phyloP scores from a whole-genome alignment of 345 rosid species.

The Populus davidiana region DNA sequence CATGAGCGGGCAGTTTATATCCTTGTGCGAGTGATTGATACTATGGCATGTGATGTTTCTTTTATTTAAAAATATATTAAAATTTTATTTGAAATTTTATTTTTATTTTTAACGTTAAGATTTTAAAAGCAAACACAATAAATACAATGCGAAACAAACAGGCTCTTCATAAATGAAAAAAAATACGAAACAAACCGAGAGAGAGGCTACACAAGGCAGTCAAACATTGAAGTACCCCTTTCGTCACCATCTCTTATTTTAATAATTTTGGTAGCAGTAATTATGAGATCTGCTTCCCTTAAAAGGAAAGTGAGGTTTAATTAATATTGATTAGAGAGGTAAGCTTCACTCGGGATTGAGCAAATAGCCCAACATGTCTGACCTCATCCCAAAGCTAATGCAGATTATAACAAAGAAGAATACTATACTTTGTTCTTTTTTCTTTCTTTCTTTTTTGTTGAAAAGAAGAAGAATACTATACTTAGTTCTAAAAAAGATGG shows the following conservation, averaged over 20 bases:
- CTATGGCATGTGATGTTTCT: too few species aligned
- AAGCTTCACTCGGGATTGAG: neutral
- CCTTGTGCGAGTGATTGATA: too few species aligned
- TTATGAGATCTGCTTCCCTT: conserved; percentile 22
- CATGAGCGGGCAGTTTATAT: too few species aligned
- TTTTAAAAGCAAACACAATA: too few species aligned
- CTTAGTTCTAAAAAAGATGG: too few species aligned
- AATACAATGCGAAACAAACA: too few species aligned
- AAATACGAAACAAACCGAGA: conserved; percentile 24
- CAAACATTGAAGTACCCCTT: conserved; percentile 13
- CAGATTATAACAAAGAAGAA: neutral
- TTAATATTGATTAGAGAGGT: too few species aligned
- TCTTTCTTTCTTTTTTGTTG: too few species aligned
- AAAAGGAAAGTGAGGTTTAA: conserved; percentile 29
- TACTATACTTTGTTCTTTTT: neutral
- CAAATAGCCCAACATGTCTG: neutral
- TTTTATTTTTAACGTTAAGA: too few species aligned
- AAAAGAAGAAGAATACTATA: too few species aligned
- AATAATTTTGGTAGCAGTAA: neutral
- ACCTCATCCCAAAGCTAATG: conserved; percentile 2
- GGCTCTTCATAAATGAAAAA: conserved; percentile 27
- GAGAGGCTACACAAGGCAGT: conserved; percentile 9
- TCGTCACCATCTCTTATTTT: conserved; percentile 1
- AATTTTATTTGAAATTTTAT: too few species aligned
- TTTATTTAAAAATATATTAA: too few species aligned